phyloP scores from a whole-genome alignment of 257 asterid genomes.

The Haberlea rhodopensis region DNA sequence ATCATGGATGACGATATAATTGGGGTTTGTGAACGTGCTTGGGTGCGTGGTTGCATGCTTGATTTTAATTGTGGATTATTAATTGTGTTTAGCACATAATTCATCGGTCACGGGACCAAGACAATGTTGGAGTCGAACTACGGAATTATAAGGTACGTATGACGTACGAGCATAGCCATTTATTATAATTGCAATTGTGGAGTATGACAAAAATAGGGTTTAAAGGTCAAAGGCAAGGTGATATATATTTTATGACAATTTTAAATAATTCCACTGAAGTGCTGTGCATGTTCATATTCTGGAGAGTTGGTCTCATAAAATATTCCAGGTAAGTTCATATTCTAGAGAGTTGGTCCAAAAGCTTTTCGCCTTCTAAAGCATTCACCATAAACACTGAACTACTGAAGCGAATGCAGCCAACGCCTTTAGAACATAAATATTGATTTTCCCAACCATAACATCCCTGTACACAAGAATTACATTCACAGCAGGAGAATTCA shows the following conservation, averaged over 20 bases:
- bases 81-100: too few relatives aligned
- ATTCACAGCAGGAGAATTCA: background rate
- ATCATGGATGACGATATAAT: too few relatives aligned
- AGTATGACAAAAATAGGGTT: background rate
- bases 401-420: slow-evolving; percentile 98
- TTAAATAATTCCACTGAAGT: slow-evolving; percentile 6
- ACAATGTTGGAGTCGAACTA: too few relatives aligned
- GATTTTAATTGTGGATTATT: too few relatives aligned
- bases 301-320: slow-evolving; percentile 8
- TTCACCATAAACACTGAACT: slow-evolving; percentile 91
- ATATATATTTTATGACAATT: slow-evolving; percentile 6
- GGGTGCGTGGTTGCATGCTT: too few relatives aligned
- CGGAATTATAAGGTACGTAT: too few relatives aligned
- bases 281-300: slow-evolving; percentile 5
- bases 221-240: slow-evolving; percentile 2
- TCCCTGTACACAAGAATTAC: slow-evolving; percentile 80
- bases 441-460: slow-evolving; percentile 74
- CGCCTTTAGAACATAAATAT: slow-evolving; percentile 95
- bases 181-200: too few relatives aligned
- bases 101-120: too few relatives aligned
- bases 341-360: too few relatives aligned
- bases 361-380: slow-evolving; percentile 90
- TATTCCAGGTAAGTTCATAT: slow-evolving; percentile 9
- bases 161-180: slow-evolving; percentile 8
- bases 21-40: too few relatives aligned